A percentile compares a stretch with the other conserved stretches of the same genome.
Evolutionary conservation across 257 asterid genomes (phyloP).

Genomic region (Salvia hispanica): DNA sequence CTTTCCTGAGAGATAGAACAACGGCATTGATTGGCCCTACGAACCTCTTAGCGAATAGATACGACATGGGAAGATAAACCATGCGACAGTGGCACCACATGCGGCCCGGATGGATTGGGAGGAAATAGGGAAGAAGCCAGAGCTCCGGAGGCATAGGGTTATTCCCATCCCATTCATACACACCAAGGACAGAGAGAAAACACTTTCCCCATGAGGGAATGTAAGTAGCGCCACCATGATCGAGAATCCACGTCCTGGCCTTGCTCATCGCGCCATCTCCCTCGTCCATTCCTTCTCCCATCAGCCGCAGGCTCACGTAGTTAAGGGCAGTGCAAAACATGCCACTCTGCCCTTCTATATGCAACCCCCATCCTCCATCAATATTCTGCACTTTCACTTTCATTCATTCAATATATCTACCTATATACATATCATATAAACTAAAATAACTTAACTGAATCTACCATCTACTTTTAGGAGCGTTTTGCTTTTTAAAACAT

Average conservation of each 20-base stretch:
- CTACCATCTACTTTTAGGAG: too few relatives aligned
- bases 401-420: too few relatives aligned
- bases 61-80: slow-evolving; percentile 73
- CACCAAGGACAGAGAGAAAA: slow-evolving; percentile 75
- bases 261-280: slow-evolving; percentile 48
- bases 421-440: too few relatives aligned
- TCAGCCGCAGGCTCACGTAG: slow-evolving; percentile 58
- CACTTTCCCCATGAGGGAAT: slow-evolving; percentile 78
- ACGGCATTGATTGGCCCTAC: slow-evolving; percentile 45
- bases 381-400: slow-evolving; percentile 40
- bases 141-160: slow-evolving; percentile 81
- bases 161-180: slow-evolving; percentile 72
- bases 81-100: slow-evolving; percentile 79
- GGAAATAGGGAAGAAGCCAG: slow-evolving; percentile 69
- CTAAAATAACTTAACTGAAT: too few relatives aligned
- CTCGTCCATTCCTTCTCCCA: slow-evolving; percentile 46
- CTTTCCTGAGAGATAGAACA: slow-evolving; percentile 54
- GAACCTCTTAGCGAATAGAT: slow-evolving; percentile 54
- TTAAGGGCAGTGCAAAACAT: slow-evolving; percentile 68
- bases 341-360: slow-evolving; percentile 67
- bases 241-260: slow-evolving; percentile 68
- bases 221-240: slow-evolving; percentile 66
- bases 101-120: slow-evolving; percentile 88
- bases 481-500: too few relatives aligned
- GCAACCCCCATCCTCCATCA: slow-evolving; percentile 93